These are phyloP conservation scores for Lotmaria passim DNA, from an alignment of 208 protist genomes.

Conservation along the genomic window DNA sequence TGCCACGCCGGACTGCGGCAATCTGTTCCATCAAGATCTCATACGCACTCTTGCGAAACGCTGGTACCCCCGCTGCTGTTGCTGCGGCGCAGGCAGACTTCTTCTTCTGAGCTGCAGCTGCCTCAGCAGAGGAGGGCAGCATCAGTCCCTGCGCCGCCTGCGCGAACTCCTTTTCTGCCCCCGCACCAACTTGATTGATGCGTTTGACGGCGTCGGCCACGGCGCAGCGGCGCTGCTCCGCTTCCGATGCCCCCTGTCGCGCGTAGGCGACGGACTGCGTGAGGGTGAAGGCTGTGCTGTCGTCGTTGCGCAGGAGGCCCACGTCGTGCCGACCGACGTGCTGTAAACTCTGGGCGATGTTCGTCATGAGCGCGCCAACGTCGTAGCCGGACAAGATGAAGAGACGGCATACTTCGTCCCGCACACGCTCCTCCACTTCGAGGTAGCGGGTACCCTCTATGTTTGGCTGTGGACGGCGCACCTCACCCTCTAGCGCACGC, in stretches of 20 bases:
- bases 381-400: conserved; percentile 84
- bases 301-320: conserved; percentile 79
- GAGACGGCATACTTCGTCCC: conserved; percentile 69
- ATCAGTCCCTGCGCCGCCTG: conserved; percentile 10
- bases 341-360: conserved; percentile 71
- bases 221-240: conserved; percentile 51
- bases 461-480: conserved; percentile 48
- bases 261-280: conserved; percentile 75
- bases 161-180: conserved; percentile 44
- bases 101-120: no score
- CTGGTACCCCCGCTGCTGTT: conserved; percentile 8
- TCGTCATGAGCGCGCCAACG: conserved; percentile 62
- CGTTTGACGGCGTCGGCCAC: conserved; percentile 60
- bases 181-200: conserved; percentile 54
- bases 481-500: conserved; percentile 49
- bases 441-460: conserved; percentile 67
- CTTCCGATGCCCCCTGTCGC: conserved; percentile 28
- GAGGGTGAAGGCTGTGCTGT: conserved; percentile 80
- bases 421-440: conserved; percentile 71
- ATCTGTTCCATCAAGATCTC: conserved; percentile 57
- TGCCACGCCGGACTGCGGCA: conserved; percentile 12
- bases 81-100: no score
- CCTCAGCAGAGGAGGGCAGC: background rate
- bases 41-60: conserved; percentile 55
- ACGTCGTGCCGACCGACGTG: conserved; percentile 84